A percentile compares a stretch with the other conserved stretches of the same genome.
phyloP scores from a whole-genome alignment of 2,329 filamentous ascomycete species.

The Cryphonectria nitschkei region DNA sequence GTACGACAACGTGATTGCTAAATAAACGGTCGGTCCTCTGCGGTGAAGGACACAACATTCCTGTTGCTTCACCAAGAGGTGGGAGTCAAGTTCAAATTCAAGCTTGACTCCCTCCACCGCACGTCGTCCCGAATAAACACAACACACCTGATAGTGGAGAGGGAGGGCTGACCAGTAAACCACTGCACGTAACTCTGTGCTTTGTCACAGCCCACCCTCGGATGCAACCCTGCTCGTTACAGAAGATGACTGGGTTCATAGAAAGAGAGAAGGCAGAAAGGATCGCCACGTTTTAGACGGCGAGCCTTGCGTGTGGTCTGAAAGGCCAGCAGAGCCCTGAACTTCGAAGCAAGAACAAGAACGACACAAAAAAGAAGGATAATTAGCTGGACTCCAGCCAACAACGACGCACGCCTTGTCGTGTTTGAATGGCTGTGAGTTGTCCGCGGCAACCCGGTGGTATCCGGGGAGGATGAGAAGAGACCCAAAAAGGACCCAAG shows the following conservation, averaged over 20 bases:
- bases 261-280: background rate
- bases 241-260: background rate
- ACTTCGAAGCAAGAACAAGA: background rate
- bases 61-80: background rate
- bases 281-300: constrained; percentile 12
- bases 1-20: background rate
- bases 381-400: background rate
- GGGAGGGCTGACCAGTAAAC: background rate
- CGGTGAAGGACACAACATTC: background rate
- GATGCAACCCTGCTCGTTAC: constrained; percentile 10
- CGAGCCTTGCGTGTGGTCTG: constrained; percentile 2
- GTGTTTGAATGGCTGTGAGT: background rate
- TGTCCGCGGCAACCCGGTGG: background rate
- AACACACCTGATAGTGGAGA: background rate
- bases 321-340: constrained; percentile 5
- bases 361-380: background rate
- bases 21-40: background rate
- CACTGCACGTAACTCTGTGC: background rate
- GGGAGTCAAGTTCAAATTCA: background rate
- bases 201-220: constrained; percentile 10
- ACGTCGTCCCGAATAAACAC: background rate
- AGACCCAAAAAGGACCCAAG: background rate
- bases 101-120: background rate
- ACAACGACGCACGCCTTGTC: background rate
- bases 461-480: background rate